Evolutionary conservation across 768 basidiomycete genomes (phyloP).

Genomic region (Boletus sensibilis): DNA sequence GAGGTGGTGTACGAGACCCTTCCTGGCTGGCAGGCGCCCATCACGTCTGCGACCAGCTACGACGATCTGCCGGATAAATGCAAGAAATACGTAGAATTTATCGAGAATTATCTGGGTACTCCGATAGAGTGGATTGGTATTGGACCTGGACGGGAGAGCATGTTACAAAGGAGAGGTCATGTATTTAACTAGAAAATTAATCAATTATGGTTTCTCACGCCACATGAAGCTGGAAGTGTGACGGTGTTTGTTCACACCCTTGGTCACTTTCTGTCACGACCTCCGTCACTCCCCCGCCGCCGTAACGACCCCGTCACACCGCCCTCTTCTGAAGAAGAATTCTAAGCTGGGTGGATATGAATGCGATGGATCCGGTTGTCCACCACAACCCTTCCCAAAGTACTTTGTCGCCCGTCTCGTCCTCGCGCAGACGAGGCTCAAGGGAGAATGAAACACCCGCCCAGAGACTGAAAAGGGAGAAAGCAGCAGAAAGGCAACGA

Average conservation of each 20-base stretch:
- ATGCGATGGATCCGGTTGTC: conserved; percentile 35
- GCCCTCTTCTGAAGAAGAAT: conserved; percentile 16
- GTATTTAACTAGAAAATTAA: conserved; percentile 22
- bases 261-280: conserved; percentile 36
- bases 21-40: conserved; percentile 87
- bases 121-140: conserved; percentile 92
- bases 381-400: conserved; percentile 34
- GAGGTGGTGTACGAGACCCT: conserved; percentile 87
- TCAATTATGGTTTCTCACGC: conserved; percentile 23
- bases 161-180: conserved; percentile 42
- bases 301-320: conserved; percentile 36
- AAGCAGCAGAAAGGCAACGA: conserved; percentile 83
- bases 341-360: conserved; percentile 23
- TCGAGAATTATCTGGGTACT: conserved; percentile 71
- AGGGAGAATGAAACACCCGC: conserved; percentile 73
- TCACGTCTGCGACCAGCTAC: conserved; percentile 60
- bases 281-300: conserved; percentile 35
- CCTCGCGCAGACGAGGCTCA: conserved; percentile 50
- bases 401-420: conserved; percentile 31
- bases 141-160: conserved; percentile 82
- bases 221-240: conserved; percentile 15
- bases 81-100: conserved; percentile 81
- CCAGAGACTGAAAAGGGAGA: conserved; percentile 77
- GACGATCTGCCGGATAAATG: conserved; percentile 82
- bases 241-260: conserved; percentile 20